Evolutionary conservation across 805 yeast genomes (phyloP), one percentile per base, ranked within the genome.

Genomic region (Myxozyma lipomycoides): DNA sequence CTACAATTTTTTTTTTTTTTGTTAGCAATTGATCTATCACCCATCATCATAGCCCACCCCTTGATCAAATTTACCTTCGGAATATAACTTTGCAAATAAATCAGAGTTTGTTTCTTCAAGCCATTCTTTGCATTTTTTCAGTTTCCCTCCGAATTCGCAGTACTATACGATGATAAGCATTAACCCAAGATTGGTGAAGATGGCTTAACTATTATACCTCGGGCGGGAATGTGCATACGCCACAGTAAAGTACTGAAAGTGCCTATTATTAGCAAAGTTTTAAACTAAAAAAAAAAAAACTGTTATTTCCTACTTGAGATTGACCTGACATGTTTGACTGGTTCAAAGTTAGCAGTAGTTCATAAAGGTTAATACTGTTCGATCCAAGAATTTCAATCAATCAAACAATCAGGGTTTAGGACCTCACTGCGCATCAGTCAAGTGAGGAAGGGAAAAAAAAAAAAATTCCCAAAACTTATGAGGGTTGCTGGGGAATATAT

Each of bases 91-190:
- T 26, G 75, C 71, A 62, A 66, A 90, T 36, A 84, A 64, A 15
- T 78, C 84, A 1, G 73, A 69, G 60, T 87, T 74, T 44, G 75
- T 72, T 37, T 77, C 79, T 50, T 77, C 72, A 40, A 91, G 74
- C 95, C 96, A 88, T 21, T 77, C 80, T 62, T 85, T 87, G 71
- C 98, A 90, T 64, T 86, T 80, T 64, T 82, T 83, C 68, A 86
- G 76, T 24, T 82, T 61, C 41, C 84, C 86, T 10, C 95, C 93
- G 65, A 90, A 90, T 66, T 91, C 97, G 71, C 98, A 90, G 70
- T 82, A 90, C 68, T 79, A 6, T 15, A 43, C 38, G 19, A 5
- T 35, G 38, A 5, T 15, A 6, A 7, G 38, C 9, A 7, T 17
- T n/a, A 21, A 5, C 18, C 7, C 38, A 6, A 6, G 19, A 6